Conservation (phyloP, 1,284 basidiomycete species). For the Fistulina hepatica region DNA sequence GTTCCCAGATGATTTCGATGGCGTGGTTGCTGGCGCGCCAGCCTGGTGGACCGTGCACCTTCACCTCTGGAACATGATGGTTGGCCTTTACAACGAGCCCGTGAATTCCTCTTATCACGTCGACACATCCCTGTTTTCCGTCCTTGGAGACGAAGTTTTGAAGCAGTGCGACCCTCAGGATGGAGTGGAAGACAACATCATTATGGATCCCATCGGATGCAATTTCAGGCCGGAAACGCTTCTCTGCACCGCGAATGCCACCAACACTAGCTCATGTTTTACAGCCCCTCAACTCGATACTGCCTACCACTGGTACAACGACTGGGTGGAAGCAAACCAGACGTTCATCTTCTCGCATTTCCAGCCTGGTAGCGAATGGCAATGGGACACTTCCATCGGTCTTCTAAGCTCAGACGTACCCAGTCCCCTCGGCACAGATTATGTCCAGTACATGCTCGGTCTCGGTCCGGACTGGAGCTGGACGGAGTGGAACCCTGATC, state of each 20-base stretch:
- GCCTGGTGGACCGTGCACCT: slow-evolving; percentile 9
- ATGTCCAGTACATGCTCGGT: no score
- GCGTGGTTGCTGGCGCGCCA: slow-evolving; percentile 14
- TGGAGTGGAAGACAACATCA: slow-evolving; percentile 23
- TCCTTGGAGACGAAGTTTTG: slow-evolving; percentile 19
- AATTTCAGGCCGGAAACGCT: slow-evolving; percentile 17
- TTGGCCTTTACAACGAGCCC: slow-evolving; percentile 5
- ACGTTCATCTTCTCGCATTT: slow-evolving; percentile 20
- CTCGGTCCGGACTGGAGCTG: no score
- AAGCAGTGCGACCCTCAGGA: slow-evolving; percentile 24
- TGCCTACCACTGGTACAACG: slow-evolving; percentile 22
- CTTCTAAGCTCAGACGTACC: slow-evolving; percentile 1
- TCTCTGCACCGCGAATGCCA: slow-evolving; percentile 14
- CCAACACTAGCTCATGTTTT: slow-evolving; percentile 21
- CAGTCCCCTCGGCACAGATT: no score
- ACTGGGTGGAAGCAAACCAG: slow-evolving; percentile 22
- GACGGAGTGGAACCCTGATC: neutral
- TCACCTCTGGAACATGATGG: slow-evolving; percentile 5
- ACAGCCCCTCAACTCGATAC: slow-evolving; percentile 23
- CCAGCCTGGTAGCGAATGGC: slow-evolving; percentile 10
- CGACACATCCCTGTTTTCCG: slow-evolving; percentile 11
- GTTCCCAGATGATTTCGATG: slow-evolving; percentile 15
- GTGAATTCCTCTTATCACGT: slow-evolving; percentile 1
- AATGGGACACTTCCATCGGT: neutral
- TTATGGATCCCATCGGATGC: slow-evolving; percentile 21